Conservation (phyloP, 768 basidiomycete species). For the Ramaria rubella region DNA sequence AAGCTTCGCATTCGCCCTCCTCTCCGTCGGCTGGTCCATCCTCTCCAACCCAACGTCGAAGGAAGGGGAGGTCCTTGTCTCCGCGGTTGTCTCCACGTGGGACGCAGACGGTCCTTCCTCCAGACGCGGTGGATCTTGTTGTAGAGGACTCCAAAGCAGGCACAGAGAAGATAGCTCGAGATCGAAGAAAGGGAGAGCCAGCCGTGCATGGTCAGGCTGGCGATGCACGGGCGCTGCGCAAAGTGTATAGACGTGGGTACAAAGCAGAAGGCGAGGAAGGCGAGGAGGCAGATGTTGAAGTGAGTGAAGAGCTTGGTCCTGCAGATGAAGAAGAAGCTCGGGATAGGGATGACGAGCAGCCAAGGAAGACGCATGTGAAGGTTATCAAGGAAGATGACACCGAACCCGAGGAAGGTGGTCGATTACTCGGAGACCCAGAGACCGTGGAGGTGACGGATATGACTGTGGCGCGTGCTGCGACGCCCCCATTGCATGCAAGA, state of each 20-base stretch:
- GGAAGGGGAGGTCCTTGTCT: slow-evolving; percentile 3
- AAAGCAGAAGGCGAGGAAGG: slow-evolving; percentile 37
- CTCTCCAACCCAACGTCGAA: slow-evolving; percentile 16
- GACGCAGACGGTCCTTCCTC: slow-evolving; percentile 33
- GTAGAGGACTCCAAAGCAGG: slow-evolving; percentile 60
- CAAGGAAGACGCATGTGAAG: not conserved
- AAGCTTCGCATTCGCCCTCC: not conserved
- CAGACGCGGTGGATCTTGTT: slow-evolving; percentile 86
- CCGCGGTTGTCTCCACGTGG: slow-evolving; percentile 4
- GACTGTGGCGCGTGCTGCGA: slow-evolving; percentile 30
- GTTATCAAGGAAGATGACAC: slow-evolving; percentile 12
- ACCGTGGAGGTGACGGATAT: slow-evolving; percentile 17
- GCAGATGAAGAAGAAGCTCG: slow-evolving; percentile 65
- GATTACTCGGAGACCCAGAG: not conserved
- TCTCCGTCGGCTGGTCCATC: slow-evolving; percentile 12
- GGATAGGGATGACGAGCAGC: slow-evolving; percentile 40
- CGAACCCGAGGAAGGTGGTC: not conserved
- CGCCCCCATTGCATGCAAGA: slow-evolving; percentile 42
- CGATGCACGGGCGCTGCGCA: slow-evolving; percentile 27
- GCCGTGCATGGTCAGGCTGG: slow-evolving; percentile 30
- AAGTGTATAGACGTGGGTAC: slow-evolving; percentile 44
- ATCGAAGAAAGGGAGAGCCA: slow-evolving; percentile 61
- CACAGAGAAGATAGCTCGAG: slow-evolving; percentile 44
- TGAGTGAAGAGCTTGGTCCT: slow-evolving; percentile 65
- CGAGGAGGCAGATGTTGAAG: slow-evolving; percentile 58